phyloP scores from a whole-genome alignment of 1,284 basidiomycete species.

The Blastosporella zonata region DNA sequence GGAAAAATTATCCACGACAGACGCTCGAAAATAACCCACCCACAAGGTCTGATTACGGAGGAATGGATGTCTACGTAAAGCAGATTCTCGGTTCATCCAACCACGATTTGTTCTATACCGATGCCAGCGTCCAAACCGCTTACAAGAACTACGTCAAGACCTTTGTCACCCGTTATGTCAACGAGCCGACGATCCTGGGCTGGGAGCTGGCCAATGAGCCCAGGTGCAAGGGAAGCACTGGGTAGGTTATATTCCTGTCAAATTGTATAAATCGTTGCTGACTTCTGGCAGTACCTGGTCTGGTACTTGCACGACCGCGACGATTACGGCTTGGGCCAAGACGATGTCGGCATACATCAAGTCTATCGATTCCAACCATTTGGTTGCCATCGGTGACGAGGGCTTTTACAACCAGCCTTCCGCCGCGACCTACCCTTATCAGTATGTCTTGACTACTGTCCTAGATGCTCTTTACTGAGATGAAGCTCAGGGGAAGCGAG shows the following conservation, averaged over 20 bases:
- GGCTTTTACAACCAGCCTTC: conserved; percentile 56
- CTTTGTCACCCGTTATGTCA: conserved; percentile 46
- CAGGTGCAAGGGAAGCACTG: conserved; percentile 40
- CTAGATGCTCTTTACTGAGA: neutral
- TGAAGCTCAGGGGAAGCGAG: conserved; percentile 39
- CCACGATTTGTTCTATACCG: conserved; percentile 48
- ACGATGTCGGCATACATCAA: conserved; percentile 52
- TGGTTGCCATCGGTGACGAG: conserved; percentile 59
- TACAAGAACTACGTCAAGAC: conserved; percentile 51
- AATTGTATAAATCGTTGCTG: neutral
- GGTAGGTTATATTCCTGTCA: conserved; percentile 24
- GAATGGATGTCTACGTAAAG: conserved; percentile 49
- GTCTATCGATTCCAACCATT: conserved; percentile 53
- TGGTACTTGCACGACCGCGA: conserved; percentile 46
- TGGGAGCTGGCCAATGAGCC: conserved; percentile 57
- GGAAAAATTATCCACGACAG: neutral
- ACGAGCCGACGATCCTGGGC: conserved; percentile 48
- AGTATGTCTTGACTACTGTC: conserved; percentile 31
- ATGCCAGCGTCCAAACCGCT: conserved; percentile 39
- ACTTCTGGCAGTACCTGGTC: conserved; percentile 21
- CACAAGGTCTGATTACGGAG: conserved; percentile 49
- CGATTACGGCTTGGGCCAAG: conserved; percentile 50
- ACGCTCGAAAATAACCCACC: neutral
- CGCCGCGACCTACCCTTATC: conserved; percentile 48
- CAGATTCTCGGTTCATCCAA: conserved; percentile 38